Evolutionary conservation across 2,329 filamentous ascomycete species (phyloP), one percentile per base, ranked within the genome.

Genomic region (Arthrobotrys musiformis): DNA sequence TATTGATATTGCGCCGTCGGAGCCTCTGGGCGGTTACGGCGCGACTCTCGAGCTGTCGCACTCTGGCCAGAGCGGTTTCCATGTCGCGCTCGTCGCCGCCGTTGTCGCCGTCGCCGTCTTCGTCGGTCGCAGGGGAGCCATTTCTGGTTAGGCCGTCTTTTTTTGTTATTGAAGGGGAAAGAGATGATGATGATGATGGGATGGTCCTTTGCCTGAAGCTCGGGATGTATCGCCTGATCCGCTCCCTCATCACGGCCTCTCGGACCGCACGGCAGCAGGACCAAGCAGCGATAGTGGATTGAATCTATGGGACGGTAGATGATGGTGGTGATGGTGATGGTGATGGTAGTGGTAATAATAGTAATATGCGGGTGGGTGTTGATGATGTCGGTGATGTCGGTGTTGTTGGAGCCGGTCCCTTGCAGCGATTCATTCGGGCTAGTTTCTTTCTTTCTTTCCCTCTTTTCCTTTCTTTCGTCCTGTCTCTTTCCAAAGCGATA

Each of bases 381-480:
- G n/a, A n/a, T n/a, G n/a, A n/a, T n/a, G 17, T 46, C n/a, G 33
- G 52, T 50, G 52, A 64, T 54, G 48, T 50, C 22, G 37, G 22
- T 70, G 37, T 40, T 40, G 5, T 13, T 7, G 13, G 30, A 42
- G 60, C 17, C 50, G 28, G 62, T 77, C 61, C 52, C 61, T 70
- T 77, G 73, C 73, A 70, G 66, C 60, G 66, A 77, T 70, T 77
- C 73, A 77, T 77, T 70, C 73, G 73, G 73, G 70, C 66, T 56
- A 58, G 58, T 66, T 42, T 50, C 8, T 50, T 28, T 5, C 3
- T 37, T 35, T 54, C 28, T 35, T 7, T 7, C 22, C n/a, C 5
- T 48, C 11, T 48, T 22, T 19, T 19, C 15, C 4, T 42, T 42
- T n/a, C 37, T 19, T 46, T 46, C 24, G 19, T 7, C 22, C 11